Evolutionary conservation across 495 filamentous ascomycete species (phyloP).

Genomic region (Choiromyces venosus): DNA sequence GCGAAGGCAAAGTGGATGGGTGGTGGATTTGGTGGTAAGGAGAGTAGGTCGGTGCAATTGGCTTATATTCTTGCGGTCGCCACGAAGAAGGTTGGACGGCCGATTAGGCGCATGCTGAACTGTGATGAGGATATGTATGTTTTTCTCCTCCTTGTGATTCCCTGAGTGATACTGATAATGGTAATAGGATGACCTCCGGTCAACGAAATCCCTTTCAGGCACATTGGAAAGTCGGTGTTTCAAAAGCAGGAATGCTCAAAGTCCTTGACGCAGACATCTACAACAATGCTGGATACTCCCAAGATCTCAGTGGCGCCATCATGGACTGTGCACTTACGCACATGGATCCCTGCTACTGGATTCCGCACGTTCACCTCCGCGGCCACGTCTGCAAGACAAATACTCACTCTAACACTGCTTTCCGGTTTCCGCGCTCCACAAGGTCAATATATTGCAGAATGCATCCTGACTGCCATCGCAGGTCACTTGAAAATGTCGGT

Average conservation of each 20-base stretch:
- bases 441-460: conserved; percentile 46
- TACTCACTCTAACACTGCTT: conserved; percentile 47
- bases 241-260: conserved; percentile 44
- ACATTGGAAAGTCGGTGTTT: conserved; percentile 47
- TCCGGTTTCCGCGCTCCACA: conserved; percentile 47
- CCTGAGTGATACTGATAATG: background rate
- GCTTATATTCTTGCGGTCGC: conserved; percentile 45
- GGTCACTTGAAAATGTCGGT: conserved; percentile 43
- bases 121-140: conserved; percentile 48
- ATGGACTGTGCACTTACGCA: conserved; percentile 47
- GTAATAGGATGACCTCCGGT: conserved; percentile 42
- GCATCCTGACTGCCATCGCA: conserved; percentile 44
- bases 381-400: conserved; percentile 47
- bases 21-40: conserved; percentile 47
- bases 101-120: conserved; percentile 46
- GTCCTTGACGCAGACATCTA: conserved; percentile 46
- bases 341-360: conserved; percentile 46
- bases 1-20: conserved; percentile 46
- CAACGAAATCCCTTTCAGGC: conserved; percentile 46
- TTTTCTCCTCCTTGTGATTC: conserved; percentile 4
- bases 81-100: conserved; percentile 45
- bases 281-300: conserved; percentile 45
- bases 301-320: conserved; percentile 45
- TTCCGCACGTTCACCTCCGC: conserved; percentile 44
- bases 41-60: conserved; percentile 44